Conservation (phyloP, 2,329 filamentous ascomycete genomes). For the Massarina eburnea region DNA sequence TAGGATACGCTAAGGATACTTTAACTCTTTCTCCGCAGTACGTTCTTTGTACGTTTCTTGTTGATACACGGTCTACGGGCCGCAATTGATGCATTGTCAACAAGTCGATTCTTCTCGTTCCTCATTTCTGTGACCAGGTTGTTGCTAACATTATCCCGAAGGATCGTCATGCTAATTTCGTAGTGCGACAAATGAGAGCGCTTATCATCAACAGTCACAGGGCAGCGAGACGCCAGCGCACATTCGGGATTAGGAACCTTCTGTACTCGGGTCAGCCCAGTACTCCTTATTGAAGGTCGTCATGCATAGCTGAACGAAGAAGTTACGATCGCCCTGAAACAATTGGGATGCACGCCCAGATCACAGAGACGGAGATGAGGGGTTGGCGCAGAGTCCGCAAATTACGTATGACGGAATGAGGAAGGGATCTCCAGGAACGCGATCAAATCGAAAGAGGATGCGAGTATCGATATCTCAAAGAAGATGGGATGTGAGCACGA, state of each 20-base stretch:
- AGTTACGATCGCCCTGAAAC: neutral
- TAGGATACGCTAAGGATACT: conserved; percentile 4
- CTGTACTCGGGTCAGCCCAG: neutral
- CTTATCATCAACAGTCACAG: neutral
- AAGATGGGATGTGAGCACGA: neutral
- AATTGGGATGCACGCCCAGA: neutral
- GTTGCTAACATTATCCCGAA: neutral
- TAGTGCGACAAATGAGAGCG: neutral
- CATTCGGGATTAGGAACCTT: neutral
- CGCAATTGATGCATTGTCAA: conserved; percentile 14
- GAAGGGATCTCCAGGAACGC: neutral
- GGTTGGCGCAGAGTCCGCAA: conserved; percentile 40
- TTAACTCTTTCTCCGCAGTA: conserved; percentile 17
- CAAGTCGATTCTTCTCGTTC: neutral
- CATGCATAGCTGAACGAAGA: neutral
- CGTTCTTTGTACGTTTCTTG: conserved; percentile 25
- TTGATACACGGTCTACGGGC: conserved; percentile 8
- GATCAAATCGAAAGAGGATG: neutral
- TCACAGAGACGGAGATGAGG: conserved; percentile 15
- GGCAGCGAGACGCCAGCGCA: neutral
- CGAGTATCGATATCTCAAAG: neutral
- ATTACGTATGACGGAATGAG: neutral
- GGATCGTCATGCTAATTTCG: too few relatives aligned
- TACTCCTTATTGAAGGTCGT: neutral
- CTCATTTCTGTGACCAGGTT: neutral